A percentile compares a stretch with the other conserved stretches of the same genome.
Evolutionary conservation across 139 green algal genomes (phyloP).

Genomic region (Picocystis salinarum): DNA sequence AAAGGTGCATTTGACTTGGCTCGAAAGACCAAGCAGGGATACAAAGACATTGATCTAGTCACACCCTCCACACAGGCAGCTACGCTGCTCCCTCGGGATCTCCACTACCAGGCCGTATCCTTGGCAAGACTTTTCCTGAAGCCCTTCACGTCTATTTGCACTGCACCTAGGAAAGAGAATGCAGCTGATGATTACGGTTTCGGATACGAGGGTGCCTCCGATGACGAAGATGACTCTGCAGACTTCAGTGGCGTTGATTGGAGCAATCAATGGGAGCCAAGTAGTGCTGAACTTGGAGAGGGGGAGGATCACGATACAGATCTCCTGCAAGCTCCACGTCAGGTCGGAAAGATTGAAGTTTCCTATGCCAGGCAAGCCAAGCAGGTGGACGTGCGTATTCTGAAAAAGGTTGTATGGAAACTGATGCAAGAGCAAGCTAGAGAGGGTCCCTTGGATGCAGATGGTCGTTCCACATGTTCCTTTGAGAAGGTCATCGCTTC

Average conservation of each 20-base stretch:
- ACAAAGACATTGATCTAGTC: constrained; percentile 2
- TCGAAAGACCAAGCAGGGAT: constrained; percentile 1
- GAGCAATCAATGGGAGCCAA: constrained; percentile 2
- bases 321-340: constrained; percentile 22
- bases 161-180: neutral
- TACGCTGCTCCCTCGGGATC: constrained; percentile 51
- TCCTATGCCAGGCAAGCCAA: constrained; percentile 45
- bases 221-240: constrained; percentile 5
- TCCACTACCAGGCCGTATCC: constrained; percentile 31
- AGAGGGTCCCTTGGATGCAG: neutral
- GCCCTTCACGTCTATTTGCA: constrained; percentile 5
- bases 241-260: constrained; percentile 2
- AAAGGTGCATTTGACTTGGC: constrained; percentile 11
- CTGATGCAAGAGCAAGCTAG: constrained; percentile 19
- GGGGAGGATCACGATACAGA: constrained; percentile 6
- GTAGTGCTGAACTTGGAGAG: constrained; percentile 7
- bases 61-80: neutral
- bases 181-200: constrained; percentile 10
- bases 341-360: constrained; percentile 40
- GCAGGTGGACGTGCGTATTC: constrained; percentile 53
- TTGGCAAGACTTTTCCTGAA: constrained; percentile 27
- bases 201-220: constrained; percentile 4
- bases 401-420: constrained; percentile 65
- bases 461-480: no score
- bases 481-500: constrained; percentile 31